These are phyloP conservation scores for Pichia membranifaciens DNA, from an alignment of 805 yeast genomes.

Conservation along the genomic window DNA sequence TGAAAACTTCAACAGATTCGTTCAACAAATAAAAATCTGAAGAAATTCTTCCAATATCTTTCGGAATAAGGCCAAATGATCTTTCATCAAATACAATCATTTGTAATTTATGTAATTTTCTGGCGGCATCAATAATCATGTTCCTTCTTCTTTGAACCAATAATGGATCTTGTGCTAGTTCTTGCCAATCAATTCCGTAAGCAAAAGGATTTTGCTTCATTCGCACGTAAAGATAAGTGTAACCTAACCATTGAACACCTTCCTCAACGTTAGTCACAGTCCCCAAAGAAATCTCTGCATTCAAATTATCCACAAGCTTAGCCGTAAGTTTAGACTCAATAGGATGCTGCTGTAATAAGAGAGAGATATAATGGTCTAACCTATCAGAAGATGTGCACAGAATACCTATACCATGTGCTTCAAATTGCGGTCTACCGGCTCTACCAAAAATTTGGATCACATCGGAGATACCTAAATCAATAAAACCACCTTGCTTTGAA, in stretches of 20 bases:
- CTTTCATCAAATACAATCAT: constrained; percentile 91
- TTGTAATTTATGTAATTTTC: constrained; percentile 76
- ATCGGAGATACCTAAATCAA: constrained; percentile 91
- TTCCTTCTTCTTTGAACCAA: constrained; percentile 66
- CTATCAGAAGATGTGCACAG: constrained; percentile 77
- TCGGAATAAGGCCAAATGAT: constrained; percentile 71
- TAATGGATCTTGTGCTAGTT: constrained; percentile 75
- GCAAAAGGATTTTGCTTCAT: constrained; percentile 93
- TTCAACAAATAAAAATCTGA: constrained; percentile 86
- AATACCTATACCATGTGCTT: constrained; percentile 86
- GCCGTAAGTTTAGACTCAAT: constrained; percentile 80
- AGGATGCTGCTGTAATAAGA: constrained; percentile 91
- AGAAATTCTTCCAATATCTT: constrained; percentile 90
- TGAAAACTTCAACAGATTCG: constrained; percentile 84
- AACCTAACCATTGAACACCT: constrained; percentile 96
- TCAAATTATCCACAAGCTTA: constrained; percentile 82
- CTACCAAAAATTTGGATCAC: constrained; percentile 98
- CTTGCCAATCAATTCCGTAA: constrained; percentile 87
- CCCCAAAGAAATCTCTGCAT: constrained; percentile 94
- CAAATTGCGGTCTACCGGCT: constrained; percentile 98
- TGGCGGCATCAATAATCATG: constrained; percentile 75
- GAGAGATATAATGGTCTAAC: constrained; percentile 81
- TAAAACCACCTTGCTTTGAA: constrained; percentile 88
- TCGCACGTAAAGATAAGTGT: constrained; percentile 87
- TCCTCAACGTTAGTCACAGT: constrained; percentile 92